Evolutionary conservation across 306 rosid species (phyloP).

Genomic region (Quercus cerris): DNA sequence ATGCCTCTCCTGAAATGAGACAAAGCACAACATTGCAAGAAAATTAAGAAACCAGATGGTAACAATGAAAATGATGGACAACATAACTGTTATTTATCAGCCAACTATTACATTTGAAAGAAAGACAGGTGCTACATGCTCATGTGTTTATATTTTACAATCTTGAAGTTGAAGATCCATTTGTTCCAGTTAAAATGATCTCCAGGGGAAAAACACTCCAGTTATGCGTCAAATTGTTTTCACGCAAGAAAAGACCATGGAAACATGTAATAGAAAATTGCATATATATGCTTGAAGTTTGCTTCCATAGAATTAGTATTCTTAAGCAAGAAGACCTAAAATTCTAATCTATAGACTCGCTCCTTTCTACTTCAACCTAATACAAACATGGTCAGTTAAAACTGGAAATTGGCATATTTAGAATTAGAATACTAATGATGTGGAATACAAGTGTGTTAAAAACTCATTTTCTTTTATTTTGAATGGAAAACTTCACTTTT

Average conservation of each 20-base stretch:
- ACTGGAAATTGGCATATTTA: background rate
- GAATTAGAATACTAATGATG: background rate
- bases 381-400: background rate
- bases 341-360: background rate
- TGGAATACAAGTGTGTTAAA: background rate
- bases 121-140: background rate
- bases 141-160: background rate
- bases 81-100: background rate
- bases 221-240: background rate
- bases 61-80: background rate
- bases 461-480: background rate
- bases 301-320: background rate
- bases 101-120: background rate
- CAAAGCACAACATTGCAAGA: background rate
- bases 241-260: background rate
- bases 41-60: background rate
- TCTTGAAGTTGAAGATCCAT: background rate
- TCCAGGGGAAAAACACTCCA: background rate
- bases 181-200: background rate
- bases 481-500: background rate
- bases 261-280: background rate
- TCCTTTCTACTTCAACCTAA: background rate
- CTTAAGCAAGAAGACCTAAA: background rate
- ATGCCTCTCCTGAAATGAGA: slow-evolving; percentile 75
- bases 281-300: background rate